These are phyloP conservation scores for Hypoxylon sp. DNA, from an alignment of 2,329 filamentous ascomycete species.

Conservation along the genomic window DNA sequence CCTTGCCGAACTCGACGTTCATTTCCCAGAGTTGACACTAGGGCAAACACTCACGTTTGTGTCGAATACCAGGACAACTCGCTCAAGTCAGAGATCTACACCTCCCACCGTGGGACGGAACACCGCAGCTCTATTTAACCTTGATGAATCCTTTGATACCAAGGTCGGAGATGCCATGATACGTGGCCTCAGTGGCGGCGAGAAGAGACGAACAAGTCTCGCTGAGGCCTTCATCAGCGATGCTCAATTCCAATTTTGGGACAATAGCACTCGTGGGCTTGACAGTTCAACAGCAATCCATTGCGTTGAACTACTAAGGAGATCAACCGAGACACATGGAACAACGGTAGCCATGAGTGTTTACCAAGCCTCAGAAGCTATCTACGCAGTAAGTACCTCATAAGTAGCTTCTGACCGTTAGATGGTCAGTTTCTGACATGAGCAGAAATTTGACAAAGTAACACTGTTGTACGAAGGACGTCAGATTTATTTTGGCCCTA, in stretches of 20 bases:
- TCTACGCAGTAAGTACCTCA: constrained; percentile 62
- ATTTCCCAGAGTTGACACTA: constrained; percentile 78
- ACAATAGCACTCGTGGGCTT: constrained; percentile 68
- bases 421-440: no score
- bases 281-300: constrained; percentile 77
- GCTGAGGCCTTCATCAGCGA: constrained; percentile 64
- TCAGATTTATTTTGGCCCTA: constrained; percentile 69
- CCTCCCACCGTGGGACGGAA: not conserved
- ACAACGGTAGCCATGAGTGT: constrained; percentile 57
- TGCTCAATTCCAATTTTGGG: constrained; percentile 50
- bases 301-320: constrained; percentile 71
- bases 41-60: constrained; percentile 81
- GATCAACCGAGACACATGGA: constrained; percentile 32
- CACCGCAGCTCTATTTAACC: constrained; percentile 39
- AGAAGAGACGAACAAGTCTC: constrained; percentile 71
- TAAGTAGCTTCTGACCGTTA: no score
- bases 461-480: constrained; percentile 65
- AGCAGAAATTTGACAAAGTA: constrained; percentile 63
- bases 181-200: constrained; percentile 75
- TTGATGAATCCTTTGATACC: constrained; percentile 63
- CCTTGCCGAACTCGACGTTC: constrained; percentile 81
- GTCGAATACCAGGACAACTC: constrained; percentile 66
- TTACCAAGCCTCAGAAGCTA: constrained; percentile 71
- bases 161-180: constrained; percentile 78
- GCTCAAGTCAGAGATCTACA: no score